Base-by-base conservation (phyloP, 1,284 basidiomycete genomes). In the Ganoderma resinaceum region DNA sequence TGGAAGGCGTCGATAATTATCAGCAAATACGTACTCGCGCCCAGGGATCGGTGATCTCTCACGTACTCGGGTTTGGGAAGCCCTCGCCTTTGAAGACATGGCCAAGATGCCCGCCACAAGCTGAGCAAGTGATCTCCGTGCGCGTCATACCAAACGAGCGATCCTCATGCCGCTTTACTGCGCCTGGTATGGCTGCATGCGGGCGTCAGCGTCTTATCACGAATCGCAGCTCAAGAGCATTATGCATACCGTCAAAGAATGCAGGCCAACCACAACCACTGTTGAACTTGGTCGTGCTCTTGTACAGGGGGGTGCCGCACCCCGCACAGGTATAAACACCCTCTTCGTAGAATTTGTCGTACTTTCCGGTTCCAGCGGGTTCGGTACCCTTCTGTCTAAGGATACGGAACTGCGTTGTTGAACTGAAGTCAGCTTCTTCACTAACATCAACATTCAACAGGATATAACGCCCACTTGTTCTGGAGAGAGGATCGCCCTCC, bases 191-290 rank as follows among this genome's bases (percentile, higher is more conserved):
- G 2, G 95, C 94, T 92, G 69, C 46, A 66, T 8, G 18, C 29
- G 18, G 4, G 52, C 18, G 37, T 53, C 20, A 62, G 46, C 8
- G 18, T 11, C 2, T 33, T 23, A 12, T 38, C 46, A 61, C 62
- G 37, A 68, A 26, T 11, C 43, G 20, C 20, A 23, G 31, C 29
- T 20, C 16, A 16, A 61, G n/a, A 33, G 35, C 60, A n/a, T n/a
- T n/a, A n/a, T n/a, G n/a, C n/a, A 57, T 46, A 92, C 92, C 92
- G 77, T 97, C 96, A 78, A 93, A 98, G 86, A 97, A 98, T 0
- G 96, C 96, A n/a, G 96, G 96, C 96, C 96, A 98, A 38, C 96
- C 96, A 76, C 96, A 98, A 12, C 95, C 95, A 66, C 93, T 95
- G 75, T 94, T 87, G 81, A 98, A 98, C 82, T 98, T 98, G 72